Conservation (phyloP, 2,329 filamentous ascomycete species). For the Alternaria viburni region DNA sequence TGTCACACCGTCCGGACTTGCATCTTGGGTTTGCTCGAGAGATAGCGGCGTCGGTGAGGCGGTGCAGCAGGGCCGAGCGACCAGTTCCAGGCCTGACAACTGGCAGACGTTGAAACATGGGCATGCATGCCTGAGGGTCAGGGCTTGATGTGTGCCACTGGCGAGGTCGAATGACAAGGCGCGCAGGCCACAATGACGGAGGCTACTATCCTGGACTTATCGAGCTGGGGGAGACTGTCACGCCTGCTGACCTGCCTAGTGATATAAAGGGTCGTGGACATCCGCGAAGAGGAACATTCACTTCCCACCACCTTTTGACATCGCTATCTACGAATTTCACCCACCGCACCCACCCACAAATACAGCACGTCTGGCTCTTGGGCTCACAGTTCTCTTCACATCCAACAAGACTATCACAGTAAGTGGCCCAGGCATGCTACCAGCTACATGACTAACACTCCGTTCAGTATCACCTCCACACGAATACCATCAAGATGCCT, state of each 20-base stretch:
- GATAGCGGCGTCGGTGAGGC: conserved; percentile 14
- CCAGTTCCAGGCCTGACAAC: conserved; percentile 17
- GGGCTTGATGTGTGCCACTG: background rate
- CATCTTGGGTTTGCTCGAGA: background rate
- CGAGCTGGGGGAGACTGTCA: background rate
- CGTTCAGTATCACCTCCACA: background rate
- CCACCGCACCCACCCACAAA: background rate
- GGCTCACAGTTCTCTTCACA: background rate
- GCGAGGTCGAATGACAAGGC: conserved; percentile 9
- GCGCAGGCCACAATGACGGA: conserved; percentile 4
- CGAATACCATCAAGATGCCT: conserved; percentile 35
- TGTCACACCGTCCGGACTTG: conserved; percentile 4
- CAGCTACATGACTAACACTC: background rate
- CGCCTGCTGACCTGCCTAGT: background rate
- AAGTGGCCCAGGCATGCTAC: background rate
- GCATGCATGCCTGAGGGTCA: conserved; percentile 16
- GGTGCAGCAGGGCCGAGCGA: conserved; percentile 13
- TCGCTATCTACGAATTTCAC: background rate
- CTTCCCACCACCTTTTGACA: background rate
- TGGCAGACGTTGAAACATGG: conserved; percentile 5
- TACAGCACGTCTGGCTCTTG: background rate
- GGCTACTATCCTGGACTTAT: background rate
- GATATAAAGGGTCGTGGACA: conserved; percentile 11
- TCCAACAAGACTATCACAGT: background rate
- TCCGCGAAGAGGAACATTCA: background rate